A percentile compares a stretch with the other conserved stretches of the same genome.
Conservation (phyloP, 139 green algal genomes). For the Raphidocelis subcapitata region DNA sequence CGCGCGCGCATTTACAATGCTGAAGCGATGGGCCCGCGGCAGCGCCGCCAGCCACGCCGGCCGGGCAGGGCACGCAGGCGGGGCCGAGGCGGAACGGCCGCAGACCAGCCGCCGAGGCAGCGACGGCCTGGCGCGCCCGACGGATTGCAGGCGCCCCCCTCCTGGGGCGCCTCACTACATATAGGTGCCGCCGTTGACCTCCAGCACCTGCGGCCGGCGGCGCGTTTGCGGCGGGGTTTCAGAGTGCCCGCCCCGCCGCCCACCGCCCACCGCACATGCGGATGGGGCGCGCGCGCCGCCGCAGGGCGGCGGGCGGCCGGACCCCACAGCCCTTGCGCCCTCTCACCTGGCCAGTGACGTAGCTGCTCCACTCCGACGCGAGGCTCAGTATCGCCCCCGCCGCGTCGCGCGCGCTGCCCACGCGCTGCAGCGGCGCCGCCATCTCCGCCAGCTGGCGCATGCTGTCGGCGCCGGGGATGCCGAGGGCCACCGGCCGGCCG, state of each 20-base stretch:
- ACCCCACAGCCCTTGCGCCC: too few species aligned
- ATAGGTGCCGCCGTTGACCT: conserved; percentile 56
- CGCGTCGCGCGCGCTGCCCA: conserved; percentile 72
- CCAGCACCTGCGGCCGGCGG: conserved; percentile 30
- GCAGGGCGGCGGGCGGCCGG: too few species aligned
- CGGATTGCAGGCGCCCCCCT: too few species aligned
- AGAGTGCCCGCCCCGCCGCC: not conserved
- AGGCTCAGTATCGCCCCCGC: conserved; percentile 79
- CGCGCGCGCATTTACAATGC: too few species aligned
- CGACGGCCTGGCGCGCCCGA: too few species aligned
- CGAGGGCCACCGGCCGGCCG: conserved; percentile 62
- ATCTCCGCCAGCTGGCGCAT: conserved; percentile 37
- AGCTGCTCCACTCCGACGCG: conserved; percentile 30
- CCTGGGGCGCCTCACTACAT: too few species aligned
- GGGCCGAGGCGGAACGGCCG: too few species aligned
- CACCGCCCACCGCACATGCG: not conserved
- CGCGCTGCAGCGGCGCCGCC: conserved; percentile 58
- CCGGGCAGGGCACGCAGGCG: too few species aligned
- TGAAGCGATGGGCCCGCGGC: too few species aligned
- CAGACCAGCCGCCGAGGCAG: too few species aligned
- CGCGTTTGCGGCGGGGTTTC: not conserved
- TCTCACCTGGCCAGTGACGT: conserved; percentile 55
- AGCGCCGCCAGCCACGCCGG: too few species aligned
- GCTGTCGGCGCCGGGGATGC: conserved; percentile 62
- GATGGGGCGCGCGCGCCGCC: too few species aligned